Evolutionary conservation across 2,329 filamentous ascomycete genomes (phyloP).

Genomic region (Monilinia polystroma): DNA sequence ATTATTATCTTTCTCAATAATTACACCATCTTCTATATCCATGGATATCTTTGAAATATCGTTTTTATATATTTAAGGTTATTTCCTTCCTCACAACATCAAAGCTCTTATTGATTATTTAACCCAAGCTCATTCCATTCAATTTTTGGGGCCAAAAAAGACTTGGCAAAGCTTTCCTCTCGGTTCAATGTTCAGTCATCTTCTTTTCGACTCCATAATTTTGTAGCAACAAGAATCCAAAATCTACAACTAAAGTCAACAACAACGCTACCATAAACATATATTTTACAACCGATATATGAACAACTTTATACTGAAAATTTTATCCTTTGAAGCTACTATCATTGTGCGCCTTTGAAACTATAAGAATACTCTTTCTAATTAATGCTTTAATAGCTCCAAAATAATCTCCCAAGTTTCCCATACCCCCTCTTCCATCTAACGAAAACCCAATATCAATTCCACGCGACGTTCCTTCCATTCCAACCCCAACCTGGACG

Average conservation of each 20-base stretch:
- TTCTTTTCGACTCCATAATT: slow-evolving; percentile 28
- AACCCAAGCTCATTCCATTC: too few species aligned
- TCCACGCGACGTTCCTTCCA: slow-evolving; percentile 23
- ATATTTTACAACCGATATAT: not conserved
- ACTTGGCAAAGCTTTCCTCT: slow-evolving; percentile 21
- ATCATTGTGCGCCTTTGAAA: not conserved
- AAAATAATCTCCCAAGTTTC: not conserved
- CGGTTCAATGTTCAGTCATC: slow-evolving; percentile 16
- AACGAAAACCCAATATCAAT: slow-evolving; percentile 1
- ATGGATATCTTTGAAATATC: too few species aligned
- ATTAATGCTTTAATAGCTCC: slow-evolving; percentile 4
- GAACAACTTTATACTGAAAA: not conserved
- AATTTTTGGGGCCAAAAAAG: not conserved
- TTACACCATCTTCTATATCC: too few species aligned
- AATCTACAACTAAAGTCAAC: not conserved
- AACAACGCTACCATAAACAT: not conserved
- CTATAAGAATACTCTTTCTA: not conserved
- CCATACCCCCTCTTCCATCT: not conserved
- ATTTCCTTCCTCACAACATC: too few species aligned
- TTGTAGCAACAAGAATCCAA: slow-evolving; percentile 19
- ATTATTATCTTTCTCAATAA: too few species aligned
- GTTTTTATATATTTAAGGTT: too few species aligned
- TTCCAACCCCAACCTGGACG: slow-evolving; percentile 29
- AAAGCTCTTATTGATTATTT: too few species aligned
- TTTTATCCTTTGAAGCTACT: not conserved